phyloP scores from a whole-genome alignment of 1,139 yeast species.

The Tardiomyces depauwii region DNA sequence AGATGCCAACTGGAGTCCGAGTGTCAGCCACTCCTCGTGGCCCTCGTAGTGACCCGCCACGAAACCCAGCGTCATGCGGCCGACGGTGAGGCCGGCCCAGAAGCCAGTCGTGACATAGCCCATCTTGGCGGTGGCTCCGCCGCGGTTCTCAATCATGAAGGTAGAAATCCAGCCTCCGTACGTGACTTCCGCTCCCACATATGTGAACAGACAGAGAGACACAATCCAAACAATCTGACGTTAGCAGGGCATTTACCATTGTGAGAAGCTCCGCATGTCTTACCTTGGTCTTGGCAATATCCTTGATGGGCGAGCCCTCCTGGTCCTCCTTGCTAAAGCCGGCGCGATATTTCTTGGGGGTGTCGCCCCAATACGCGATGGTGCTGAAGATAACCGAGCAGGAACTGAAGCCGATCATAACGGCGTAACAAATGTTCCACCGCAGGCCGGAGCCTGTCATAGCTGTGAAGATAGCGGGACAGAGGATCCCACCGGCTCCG shows the following conservation, averaged over 20 bases:
- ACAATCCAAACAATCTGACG: constrained; percentile 1
- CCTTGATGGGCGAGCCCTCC: background rate
- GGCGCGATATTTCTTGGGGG: background rate
- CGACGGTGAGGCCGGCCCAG: constrained; percentile 54
- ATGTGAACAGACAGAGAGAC: constrained; percentile 36
- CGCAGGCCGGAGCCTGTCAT: constrained; percentile 36
- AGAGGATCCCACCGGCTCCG: constrained; percentile 52
- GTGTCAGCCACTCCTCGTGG: constrained; percentile 17
- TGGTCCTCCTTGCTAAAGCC: background rate
- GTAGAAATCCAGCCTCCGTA: constrained; percentile 60
- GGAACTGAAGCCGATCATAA: constrained; percentile 24
- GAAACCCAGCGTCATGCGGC: constrained; percentile 33
- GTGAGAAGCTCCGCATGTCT: too few species aligned
- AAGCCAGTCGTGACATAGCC: constrained; percentile 56
- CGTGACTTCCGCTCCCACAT: constrained; percentile 54
- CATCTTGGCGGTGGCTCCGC: constrained; percentile 30
- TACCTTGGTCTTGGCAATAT: background rate
- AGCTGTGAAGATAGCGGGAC: constrained; percentile 49
- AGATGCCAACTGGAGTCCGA: constrained; percentile 14
- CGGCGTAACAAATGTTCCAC: constrained; percentile 46
- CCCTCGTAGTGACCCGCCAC: constrained; percentile 11
- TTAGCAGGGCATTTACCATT: too few species aligned
- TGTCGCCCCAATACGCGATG: constrained; percentile 14
- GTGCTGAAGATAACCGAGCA: constrained; percentile 15
- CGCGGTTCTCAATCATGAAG: constrained; percentile 40